A percentile compares a stretch with the other conserved stretches of the same genome.
Evolutionary conservation across 1,284 basidiomycete genomes (phyloP).

Genomic region (Naganishia cerealis): DNA sequence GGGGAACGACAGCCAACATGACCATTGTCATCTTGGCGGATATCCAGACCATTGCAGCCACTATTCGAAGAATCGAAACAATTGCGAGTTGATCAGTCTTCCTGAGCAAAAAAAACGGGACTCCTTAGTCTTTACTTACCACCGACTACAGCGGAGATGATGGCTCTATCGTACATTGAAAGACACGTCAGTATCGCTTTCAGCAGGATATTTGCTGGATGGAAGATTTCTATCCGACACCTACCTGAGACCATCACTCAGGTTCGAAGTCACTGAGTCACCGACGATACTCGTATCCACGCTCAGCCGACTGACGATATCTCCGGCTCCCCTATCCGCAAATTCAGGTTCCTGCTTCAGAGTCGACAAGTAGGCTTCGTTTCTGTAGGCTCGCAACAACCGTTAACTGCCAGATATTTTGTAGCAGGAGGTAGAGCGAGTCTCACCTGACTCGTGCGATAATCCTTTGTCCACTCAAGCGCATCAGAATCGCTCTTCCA

Average conservation of each 20-base stretch:
- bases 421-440: constrained; percentile 8
- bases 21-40: constrained; percentile 84
- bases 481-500: constrained; percentile 82
- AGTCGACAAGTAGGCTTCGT: constrained; percentile 76
- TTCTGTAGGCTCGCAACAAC: constrained; percentile 32
- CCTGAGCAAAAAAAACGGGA: neutral
- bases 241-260: constrained; percentile 80
- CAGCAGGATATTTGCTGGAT: neutral
- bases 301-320: constrained; percentile 86
- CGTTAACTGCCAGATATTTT: neutral
- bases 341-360: constrained; percentile 87
- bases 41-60: constrained; percentile 94
- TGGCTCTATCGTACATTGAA: constrained; percentile 56
- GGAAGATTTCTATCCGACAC: constrained; percentile 4
- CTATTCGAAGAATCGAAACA: constrained; percentile 52
- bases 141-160: constrained; percentile 85
- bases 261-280: constrained; percentile 86
- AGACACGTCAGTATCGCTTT: neutral
- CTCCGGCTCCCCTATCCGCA: constrained; percentile 89
- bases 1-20: constrained; percentile 92
- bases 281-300: constrained; percentile 93
- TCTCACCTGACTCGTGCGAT: constrained; percentile 73
- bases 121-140: constrained; percentile 58
- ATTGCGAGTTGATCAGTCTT: neutral
- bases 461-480: constrained; percentile 84